Conservation (phyloP, 176 grass and related monocot species). For the Dendrocalamus sinicus region DNA sequence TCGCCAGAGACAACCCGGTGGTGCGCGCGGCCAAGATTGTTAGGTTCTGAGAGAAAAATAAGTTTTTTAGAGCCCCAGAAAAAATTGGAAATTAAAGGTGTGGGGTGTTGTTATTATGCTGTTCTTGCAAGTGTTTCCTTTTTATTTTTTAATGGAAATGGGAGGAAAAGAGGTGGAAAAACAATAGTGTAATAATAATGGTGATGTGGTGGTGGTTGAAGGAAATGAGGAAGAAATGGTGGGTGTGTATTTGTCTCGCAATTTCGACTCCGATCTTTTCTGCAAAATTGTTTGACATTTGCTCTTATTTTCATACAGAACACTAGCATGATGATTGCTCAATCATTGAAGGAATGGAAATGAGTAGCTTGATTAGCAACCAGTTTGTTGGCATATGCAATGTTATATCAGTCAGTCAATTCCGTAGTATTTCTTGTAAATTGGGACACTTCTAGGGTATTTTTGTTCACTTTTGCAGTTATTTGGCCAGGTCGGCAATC, state of each 20-base stretch:
- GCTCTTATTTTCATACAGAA: background rate
- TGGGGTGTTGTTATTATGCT: conserved; percentile 12
- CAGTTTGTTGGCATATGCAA: background rate
- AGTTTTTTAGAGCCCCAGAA: background rate
- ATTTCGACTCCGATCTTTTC: background rate
- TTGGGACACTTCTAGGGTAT: background rate
- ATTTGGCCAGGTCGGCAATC: conserved; percentile 2
- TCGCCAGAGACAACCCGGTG: conserved; percentile 81
- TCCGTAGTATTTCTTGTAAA: background rate
- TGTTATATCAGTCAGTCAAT: background rate
- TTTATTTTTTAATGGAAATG: conserved; percentile 11
- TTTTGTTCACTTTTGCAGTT: background rate
- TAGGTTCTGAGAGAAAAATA: conserved; percentile 55
- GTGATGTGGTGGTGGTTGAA: conserved; percentile 25
- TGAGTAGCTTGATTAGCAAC: conserved; percentile 3
- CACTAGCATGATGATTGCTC: background rate
- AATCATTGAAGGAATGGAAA: conserved; percentile 30
- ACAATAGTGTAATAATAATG: conserved; percentile 44
- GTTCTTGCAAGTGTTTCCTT: conserved; percentile 35
- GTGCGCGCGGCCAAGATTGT: conserved; percentile 91
- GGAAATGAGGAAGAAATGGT: conserved; percentile 19
- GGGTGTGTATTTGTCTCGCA: conserved; percentile 26
- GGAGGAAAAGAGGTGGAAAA: conserved; percentile 34
- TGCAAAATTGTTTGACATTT: conserved; percentile 5
- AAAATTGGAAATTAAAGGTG: background rate